Conservation (phyloP, 495 filamentous ascomycete genomes). For the Penicillium cinerascens region DNA sequence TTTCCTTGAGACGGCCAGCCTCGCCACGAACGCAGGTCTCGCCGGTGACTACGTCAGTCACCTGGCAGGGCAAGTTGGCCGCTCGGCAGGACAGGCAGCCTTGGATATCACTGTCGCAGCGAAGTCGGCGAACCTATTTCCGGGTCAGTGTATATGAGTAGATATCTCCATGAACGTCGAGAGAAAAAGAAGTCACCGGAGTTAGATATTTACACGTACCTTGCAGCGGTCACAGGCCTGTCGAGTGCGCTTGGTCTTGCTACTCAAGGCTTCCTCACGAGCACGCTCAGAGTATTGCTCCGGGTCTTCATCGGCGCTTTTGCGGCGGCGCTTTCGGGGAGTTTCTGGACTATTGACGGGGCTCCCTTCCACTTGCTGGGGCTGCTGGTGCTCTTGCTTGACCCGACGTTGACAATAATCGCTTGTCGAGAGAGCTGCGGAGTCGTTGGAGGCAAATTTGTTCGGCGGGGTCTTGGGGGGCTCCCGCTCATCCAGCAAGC, state of each 20-base stretch:
- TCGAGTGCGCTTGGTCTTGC: constrained; percentile 59
- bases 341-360: background rate
- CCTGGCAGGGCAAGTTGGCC: constrained; percentile 67
- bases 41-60: constrained; percentile 85
- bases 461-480: too few species aligned
- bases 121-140: constrained; percentile 72
- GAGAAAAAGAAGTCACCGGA: background rate
- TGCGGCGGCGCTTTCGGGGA: constrained; percentile 8
- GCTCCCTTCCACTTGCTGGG: background rate
- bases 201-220: constrained; percentile 44
- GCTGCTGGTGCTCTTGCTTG: background rate
- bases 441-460: too few species aligned
- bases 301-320: constrained; percentile 10
- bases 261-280: constrained; percentile 65
- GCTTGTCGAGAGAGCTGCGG: too few species aligned
- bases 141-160: background rate
- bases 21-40: constrained; percentile 69
- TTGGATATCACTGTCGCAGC: constrained; percentile 68
- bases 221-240: constrained; percentile 93
- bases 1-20: background rate
- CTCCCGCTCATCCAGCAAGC: background rate
- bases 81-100: constrained; percentile 75
- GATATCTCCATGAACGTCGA: background rate
- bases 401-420: background rate
- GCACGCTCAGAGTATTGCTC: constrained; percentile 62